phyloP scores from a whole-genome alignment of 352 stramenopile genomes.

The Phytophthora tubulina region DNA sequence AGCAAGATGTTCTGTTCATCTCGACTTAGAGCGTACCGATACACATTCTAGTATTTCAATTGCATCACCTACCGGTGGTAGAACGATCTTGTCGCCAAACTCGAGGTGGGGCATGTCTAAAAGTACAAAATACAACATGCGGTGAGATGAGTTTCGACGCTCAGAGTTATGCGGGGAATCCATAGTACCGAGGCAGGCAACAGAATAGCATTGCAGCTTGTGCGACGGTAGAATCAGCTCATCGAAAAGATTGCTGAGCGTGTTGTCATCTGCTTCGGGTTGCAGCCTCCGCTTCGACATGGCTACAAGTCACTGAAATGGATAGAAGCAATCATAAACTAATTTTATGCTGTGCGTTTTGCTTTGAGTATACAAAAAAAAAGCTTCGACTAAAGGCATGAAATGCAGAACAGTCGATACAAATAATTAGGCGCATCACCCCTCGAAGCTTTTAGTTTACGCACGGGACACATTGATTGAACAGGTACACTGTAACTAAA shows the following conservation, averaged over 20 bases:
- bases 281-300: background rate
- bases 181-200: no score
- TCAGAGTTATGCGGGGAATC: no score
- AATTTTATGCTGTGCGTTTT: no score
- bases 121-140: no score
- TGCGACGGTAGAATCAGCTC: conserved; percentile 41
- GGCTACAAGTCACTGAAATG: background rate
- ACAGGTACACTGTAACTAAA: background rate
- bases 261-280: background rate
- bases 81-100: no score
- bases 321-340: background rate
- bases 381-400: background rate
- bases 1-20: no score
- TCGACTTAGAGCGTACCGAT: no score
- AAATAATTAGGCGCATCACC: background rate
- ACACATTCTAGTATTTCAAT: no score
- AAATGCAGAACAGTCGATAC: background rate
- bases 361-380: background rate
- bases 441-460: conserved; percentile 7
- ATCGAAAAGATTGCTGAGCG: no score
- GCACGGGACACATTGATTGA: background rate
- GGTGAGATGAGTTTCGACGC: no score
- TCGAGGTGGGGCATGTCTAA: no score
- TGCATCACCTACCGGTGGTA: no score
- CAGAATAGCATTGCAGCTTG: conserved; percentile 71